phyloP scores from a whole-genome alignment of 306 rosid species.

The Argentina anserina region DNA sequence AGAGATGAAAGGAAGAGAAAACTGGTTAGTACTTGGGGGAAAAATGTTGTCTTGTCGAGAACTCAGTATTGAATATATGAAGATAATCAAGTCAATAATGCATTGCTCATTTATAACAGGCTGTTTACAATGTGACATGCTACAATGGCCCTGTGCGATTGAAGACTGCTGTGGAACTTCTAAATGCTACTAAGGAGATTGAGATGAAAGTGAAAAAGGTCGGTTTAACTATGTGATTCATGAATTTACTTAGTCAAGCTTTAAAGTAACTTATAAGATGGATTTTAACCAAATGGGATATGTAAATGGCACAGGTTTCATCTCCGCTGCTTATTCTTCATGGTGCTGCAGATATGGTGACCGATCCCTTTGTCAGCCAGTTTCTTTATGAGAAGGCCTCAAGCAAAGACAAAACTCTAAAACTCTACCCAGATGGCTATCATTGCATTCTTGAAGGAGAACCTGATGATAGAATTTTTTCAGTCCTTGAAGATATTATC shows the following conservation, averaged over 20 bases:
- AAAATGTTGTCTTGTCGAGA: background rate
- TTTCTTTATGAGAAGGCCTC: constrained; percentile 78
- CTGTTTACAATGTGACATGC: constrained; percentile 73
- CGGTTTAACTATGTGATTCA: constrained; percentile 13
- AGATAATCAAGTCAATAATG: background rate
- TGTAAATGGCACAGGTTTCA: constrained; percentile 50
- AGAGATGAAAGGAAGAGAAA: constrained; percentile 73
- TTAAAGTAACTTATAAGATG: background rate
- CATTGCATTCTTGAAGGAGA: constrained; percentile 89
- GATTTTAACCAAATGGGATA: background rate
- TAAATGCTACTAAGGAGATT: constrained; percentile 52
- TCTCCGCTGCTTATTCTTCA: constrained; percentile 80
- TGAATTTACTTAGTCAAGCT: too few species aligned
- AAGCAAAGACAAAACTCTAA: constrained; percentile 63
- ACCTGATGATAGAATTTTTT: constrained; percentile 66
- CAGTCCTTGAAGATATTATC: constrained; percentile 63
- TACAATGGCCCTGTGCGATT: constrained; percentile 53
- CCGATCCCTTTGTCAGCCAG: constrained; percentile 72
- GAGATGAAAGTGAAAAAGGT: constrained; percentile 68
- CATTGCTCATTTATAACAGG: constrained; percentile 32
- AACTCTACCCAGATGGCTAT: constrained; percentile 61
- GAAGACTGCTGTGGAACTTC: constrained; percentile 72
- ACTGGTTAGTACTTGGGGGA: constrained; percentile 43
- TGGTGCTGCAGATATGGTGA: constrained; percentile 78
- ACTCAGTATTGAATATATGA: background rate